Conservation (phyloP, 345 rosid species). For the Corchorus capsularis region DNA sequence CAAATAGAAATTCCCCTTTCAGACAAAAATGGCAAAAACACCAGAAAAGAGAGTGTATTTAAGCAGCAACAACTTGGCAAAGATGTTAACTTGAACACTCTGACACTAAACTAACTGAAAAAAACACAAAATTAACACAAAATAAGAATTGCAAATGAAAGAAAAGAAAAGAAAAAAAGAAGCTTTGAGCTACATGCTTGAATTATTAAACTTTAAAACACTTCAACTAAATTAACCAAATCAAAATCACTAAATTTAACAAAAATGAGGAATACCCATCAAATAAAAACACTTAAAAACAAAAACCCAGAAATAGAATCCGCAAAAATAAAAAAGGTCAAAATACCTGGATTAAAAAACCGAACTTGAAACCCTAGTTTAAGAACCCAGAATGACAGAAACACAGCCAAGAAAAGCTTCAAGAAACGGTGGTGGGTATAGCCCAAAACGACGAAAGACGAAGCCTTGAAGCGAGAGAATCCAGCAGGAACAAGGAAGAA, state of each 20-base stretch:
- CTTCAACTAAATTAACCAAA: neutral
- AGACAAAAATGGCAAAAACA: neutral
- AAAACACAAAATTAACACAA: neutral
- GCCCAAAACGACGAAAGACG: neutral
- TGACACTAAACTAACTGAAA: neutral
- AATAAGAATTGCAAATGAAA: neutral
- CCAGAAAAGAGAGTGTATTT: neutral
- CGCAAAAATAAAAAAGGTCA: neutral
- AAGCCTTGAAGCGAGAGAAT: neutral
- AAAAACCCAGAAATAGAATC: neutral
- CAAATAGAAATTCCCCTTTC: neutral
- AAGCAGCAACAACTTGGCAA: neutral
- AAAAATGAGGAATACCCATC: neutral
- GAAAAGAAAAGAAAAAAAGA: neutral
- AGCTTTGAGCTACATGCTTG: neutral
- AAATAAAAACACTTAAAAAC: neutral
- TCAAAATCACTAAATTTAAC: neutral
- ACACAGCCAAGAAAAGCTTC: neutral
- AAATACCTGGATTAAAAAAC: conserved; percentile 18
- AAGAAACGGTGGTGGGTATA: conserved; percentile 17
- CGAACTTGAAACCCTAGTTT: conserved; percentile 13
- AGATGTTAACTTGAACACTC: neutral
- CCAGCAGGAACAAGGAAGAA: conserved; percentile 21
- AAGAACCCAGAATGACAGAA: neutral
- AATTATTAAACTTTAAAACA: neutral